Base-by-base conservation (phyloP, 2,329 filamentous ascomycete genomes). In the Botrytis medusae region DNA sequence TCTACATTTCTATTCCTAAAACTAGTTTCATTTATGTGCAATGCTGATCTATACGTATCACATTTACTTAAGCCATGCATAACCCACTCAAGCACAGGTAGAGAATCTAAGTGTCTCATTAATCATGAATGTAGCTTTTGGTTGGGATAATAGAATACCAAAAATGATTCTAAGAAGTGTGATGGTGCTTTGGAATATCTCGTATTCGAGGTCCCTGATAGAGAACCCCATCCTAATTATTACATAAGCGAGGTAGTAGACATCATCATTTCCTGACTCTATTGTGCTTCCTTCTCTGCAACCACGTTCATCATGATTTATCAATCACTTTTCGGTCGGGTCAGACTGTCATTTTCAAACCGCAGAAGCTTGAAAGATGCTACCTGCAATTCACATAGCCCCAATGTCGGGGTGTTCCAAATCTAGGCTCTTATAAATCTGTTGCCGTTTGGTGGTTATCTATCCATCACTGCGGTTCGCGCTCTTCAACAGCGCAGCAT, bases 371-470 rank as follows among this genome's bases (percentile, higher is more conserved):
- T 76, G 65, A 71, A 75, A 75, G 78, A 79, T 78, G 78, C 74
- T 54, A 74, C 76, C 75, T 78, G 76, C 75, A 74, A 74, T 72
- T 75, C 72, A 16, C 78, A 80, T 81, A 81, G 77, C 79, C 79
- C 79, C 79, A 79, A 75, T 74, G 77, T 67, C 73, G 79, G 78
- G 79, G 79, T 80, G 75, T 75, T 70, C 63, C 71, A 74, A 75
- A 80, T 78, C 77, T 81, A 78, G 71, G 73, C 79, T 76, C 75
- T 73, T 73, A 65, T 69, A 70, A 34, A 51, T 48, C 67, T 68
- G 46, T 72, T 72, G 76, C 75, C 75, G 76, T 78, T 75, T 46
- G 75, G 75, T 79, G 75, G 76, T 78, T 74, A 71, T 74, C 74
- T 73, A 46, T 75, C 78, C 78, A 68, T 75, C 76, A 76, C 68